phyloP scores from a whole-genome alignment of 345 rosid species.

The Psidium friedrichsthalianum region DNA sequence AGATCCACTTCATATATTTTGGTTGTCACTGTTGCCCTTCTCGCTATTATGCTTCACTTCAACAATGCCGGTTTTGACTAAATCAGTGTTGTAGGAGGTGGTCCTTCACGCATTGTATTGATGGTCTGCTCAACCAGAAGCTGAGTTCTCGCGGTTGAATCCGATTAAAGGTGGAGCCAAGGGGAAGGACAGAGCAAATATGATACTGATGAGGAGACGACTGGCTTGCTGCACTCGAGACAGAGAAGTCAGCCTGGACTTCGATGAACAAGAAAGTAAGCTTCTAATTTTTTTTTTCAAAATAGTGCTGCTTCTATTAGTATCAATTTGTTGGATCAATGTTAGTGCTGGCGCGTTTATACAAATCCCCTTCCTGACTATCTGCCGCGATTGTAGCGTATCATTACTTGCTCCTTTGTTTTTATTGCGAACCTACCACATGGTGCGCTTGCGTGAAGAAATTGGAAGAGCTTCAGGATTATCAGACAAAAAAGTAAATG shows the following conservation, averaged over 20 bases:
- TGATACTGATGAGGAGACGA: conserved; percentile 60
- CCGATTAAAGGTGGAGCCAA: not conserved
- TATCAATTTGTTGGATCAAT: not conserved
- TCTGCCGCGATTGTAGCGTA: not conserved
- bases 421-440: not conserved
- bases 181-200: not conserved
- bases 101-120: not conserved
- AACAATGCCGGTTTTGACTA: not conserved
- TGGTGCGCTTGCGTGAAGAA: not conserved
- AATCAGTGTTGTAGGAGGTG: not conserved
- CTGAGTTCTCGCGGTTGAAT: not conserved
- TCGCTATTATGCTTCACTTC: not conserved
- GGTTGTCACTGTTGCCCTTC: not conserved
- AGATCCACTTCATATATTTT: not conserved
- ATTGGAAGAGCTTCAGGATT: not conserved
- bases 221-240: conserved; percentile 72
- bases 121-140: not conserved
- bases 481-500: not conserved
- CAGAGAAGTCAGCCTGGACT: conserved; percentile 67
- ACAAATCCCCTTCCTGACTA: not conserved
- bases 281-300: not conserved
- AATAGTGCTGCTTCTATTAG: not conserved
- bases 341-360: not conserved
- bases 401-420: not conserved
- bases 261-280: conserved; percentile 82